Conservation (phyloP, 306 rosid species). For the Gastrolobium bilobum region DNA sequence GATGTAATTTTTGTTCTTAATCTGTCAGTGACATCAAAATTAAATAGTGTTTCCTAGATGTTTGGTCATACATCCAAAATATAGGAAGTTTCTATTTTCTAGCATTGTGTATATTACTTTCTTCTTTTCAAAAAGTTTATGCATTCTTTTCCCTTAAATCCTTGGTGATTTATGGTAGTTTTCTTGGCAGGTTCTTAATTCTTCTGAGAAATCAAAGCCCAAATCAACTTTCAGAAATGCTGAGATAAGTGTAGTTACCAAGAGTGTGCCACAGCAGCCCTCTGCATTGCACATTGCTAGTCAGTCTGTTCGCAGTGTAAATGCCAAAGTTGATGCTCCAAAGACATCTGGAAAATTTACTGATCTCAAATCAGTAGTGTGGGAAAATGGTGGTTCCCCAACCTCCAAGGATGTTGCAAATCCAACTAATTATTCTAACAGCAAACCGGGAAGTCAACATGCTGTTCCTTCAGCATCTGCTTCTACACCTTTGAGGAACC, state of each 20-base stretch:
- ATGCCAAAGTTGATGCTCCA: slow-evolving; percentile 73
- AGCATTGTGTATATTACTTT: background rate
- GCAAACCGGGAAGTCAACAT: slow-evolving; percentile 68
- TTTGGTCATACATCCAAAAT: background rate
- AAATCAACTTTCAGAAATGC: slow-evolving; percentile 67
- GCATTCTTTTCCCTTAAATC: background rate
- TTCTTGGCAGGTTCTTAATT: slow-evolving; percentile 67
- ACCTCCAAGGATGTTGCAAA: slow-evolving; percentile 79
- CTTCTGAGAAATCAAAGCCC: slow-evolving; percentile 90
- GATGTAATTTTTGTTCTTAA: background rate
- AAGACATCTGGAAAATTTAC: slow-evolving; percentile 92
- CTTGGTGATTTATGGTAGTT: slow-evolving; percentile 21
- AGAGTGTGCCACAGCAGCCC: slow-evolving; percentile 72
- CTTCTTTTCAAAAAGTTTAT: background rate
- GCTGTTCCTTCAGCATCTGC: slow-evolving; percentile 68
- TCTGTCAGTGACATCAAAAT: slow-evolving; percentile 9
- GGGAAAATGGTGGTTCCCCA: slow-evolving; percentile 84
- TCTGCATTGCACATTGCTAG: slow-evolving; percentile 59
- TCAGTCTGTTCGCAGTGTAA: slow-evolving; percentile 78
- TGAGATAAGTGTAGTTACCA: slow-evolving; percentile 67
- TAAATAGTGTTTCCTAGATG: slow-evolving; percentile 17
- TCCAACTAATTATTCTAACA: slow-evolving; percentile 64
- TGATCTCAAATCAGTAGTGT: slow-evolving; percentile 80
- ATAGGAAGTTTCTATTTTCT: background rate
- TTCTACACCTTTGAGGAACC: slow-evolving; percentile 74